Conservation (phyloP, 257 asterid species). For the Haberlea rhodopensis region DNA sequence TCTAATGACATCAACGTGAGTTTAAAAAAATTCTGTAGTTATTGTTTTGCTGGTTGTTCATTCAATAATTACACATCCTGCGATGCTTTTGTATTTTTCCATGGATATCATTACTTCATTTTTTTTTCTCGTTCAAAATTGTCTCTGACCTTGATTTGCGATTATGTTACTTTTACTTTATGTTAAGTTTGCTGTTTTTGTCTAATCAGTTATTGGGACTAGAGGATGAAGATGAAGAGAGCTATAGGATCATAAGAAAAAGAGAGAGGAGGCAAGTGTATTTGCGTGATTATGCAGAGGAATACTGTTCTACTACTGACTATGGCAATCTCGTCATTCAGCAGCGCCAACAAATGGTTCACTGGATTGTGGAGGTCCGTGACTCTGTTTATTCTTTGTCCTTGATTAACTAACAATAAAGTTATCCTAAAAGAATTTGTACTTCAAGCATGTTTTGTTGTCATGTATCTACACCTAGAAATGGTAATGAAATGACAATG, state of each 20-base stretch:
- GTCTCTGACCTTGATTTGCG: constrained; percentile 7
- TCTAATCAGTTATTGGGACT: constrained; percentile 55
- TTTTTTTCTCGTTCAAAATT: not conserved
- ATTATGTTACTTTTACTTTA: not conserved
- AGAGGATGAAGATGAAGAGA: constrained; percentile 64
- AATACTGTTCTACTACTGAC: constrained; percentile 58
- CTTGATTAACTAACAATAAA: not conserved
- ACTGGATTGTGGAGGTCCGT: constrained; percentile 90
- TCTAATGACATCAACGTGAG: constrained; percentile 56
- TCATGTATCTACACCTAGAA: constrained; percentile 3
- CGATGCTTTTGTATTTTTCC: not conserved
- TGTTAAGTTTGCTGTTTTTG: not conserved
- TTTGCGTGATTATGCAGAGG: constrained; percentile 75
- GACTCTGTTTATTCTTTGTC: constrained; percentile 3
- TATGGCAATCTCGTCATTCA: constrained; percentile 71
- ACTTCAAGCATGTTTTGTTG: constrained; percentile 2
- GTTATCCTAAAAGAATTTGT: not conserved
- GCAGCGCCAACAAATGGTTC: constrained; percentile 84
- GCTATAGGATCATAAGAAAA: constrained; percentile 55
- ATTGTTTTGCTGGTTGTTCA: not conserved
- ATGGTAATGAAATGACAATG: not conserved
- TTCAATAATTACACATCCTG: not conserved
- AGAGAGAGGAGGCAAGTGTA: constrained; percentile 90
- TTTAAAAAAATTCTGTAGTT: constrained; percentile 10
- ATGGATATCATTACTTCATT: not conserved